Evolutionary conservation across 352 stramenopile genomes (phyloP).

Genomic region (Phytophthora cajani): DNA sequence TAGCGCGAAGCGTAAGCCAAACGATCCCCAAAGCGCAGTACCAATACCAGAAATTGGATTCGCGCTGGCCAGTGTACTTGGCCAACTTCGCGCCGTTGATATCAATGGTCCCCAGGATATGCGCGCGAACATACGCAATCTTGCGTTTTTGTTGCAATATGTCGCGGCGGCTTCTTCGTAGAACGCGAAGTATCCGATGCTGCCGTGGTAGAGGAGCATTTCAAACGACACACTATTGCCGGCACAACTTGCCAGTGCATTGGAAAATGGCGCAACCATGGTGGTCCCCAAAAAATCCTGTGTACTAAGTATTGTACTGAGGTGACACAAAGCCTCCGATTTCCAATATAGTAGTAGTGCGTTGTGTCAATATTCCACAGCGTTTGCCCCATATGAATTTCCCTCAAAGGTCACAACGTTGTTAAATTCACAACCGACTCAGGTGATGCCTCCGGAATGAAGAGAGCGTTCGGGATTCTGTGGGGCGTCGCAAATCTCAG

Average conservation of each 20-base stretch:
- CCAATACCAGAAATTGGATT: conserved; percentile 16
- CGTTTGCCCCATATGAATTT: conserved; percentile 7
- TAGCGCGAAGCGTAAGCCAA: conserved; percentile 18
- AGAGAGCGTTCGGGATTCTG: conserved; percentile 14
- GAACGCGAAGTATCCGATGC: conserved; percentile 18
- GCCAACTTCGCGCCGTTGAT: conserved; percentile 14
- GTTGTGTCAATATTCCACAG: conserved; percentile 26
- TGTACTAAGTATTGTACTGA: conserved; percentile 16
- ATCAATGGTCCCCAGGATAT: conserved; percentile 13
- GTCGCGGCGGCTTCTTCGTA: conserved; percentile 14
- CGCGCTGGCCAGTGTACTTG: conserved; percentile 1
- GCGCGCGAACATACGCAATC: neutral
- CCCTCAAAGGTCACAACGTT: conserved; percentile 1
- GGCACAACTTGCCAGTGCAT: conserved; percentile 3
- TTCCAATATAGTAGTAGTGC: neutral
- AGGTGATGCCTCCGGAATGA: neutral
- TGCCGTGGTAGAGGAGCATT: conserved; percentile 16
- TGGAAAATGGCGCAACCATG: neutral
- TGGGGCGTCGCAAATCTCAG: conserved; percentile 20
- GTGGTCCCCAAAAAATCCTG: conserved; percentile 10
- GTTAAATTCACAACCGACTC: neutral
- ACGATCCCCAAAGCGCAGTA: conserved; percentile 7
- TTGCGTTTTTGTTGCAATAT: conserved; percentile 4
- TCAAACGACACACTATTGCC: conserved; percentile 1
- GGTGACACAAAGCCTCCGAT: conserved; percentile 1